Conservation (phyloP, 129 eudicot species). For the carrot (Daucus carota) region DNA sequence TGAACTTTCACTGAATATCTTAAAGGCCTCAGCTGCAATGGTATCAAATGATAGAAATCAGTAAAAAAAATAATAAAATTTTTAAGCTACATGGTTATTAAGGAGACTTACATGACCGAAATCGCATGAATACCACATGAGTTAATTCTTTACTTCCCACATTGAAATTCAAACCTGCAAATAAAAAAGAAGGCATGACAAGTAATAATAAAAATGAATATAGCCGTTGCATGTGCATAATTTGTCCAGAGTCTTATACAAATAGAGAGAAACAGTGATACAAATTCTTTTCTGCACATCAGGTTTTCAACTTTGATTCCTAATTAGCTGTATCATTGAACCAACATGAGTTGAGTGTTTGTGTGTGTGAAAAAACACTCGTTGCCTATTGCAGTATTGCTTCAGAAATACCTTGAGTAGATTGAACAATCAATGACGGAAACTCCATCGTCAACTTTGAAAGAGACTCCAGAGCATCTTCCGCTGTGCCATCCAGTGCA, state of each 20-base stretch:
- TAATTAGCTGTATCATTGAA: not conserved
- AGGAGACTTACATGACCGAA: constrained; percentile 70
- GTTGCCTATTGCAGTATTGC: not conserved
- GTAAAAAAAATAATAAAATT: constrained; percentile 1
- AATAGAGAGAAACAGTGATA: not conserved
- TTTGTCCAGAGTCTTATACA: not conserved
- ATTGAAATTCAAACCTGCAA: constrained; percentile 58
- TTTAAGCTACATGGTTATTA: not conserved
- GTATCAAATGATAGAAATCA: constrained; percentile 18
- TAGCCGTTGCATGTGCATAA: not conserved
- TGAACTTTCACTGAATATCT: constrained; percentile 73
- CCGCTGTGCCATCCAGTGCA: constrained; percentile 44
- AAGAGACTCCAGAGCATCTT: constrained; percentile 67
- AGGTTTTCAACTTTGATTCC: not conserved
- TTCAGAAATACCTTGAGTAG: constrained; percentile 54
- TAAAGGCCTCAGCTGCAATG: constrained; percentile 65
- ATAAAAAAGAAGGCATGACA: constrained; percentile 1
- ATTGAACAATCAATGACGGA: constrained; percentile 78
- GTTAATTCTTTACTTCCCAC: constrained; percentile 48
- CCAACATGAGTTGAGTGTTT: not conserved
- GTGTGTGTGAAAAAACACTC: not conserved
- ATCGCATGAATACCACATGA: constrained; percentile 67
- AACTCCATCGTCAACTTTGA: constrained; percentile 41
- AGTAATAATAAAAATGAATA: not conserved
- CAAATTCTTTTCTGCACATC: not conserved